Percentiles rank a stretch among this genome's conserved stretches.
Evolutionary conservation across 768 basidiomycete genomes (phyloP).

Genomic region (Terana coerulea): DNA sequence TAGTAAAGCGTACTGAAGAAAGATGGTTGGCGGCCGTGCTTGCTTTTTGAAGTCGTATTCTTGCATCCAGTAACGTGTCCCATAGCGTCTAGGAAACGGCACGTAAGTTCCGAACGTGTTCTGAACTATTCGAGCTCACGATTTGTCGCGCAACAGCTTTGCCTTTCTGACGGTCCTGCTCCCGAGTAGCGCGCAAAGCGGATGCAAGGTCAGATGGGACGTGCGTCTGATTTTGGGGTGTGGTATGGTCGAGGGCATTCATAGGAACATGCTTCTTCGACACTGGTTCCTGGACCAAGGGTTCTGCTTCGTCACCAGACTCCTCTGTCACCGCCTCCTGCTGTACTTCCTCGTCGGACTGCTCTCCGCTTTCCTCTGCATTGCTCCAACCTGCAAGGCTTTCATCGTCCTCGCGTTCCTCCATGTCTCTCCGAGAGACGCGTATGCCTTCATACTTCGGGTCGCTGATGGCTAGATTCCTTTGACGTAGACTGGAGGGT

Average conservation of each 20-base stretch:
- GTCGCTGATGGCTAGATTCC: conserved; percentile 62
- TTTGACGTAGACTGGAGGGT: conserved; percentile 64
- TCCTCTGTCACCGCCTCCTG: conserved; percentile 19
- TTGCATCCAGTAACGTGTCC: conserved; percentile 85
- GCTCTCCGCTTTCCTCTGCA: conserved; percentile 21
- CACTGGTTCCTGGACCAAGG: not conserved
- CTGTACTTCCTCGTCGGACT: conserved; percentile 21
- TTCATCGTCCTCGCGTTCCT: conserved; percentile 36
- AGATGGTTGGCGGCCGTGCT: conserved; percentile 60
- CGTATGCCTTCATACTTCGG: conserved; percentile 76
- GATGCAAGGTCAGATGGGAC: conserved; percentile 39
- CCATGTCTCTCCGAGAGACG: conserved; percentile 55
- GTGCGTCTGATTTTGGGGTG: conserved; percentile 1
- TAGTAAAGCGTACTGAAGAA: conserved; percentile 47
- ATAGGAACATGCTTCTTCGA: not conserved
- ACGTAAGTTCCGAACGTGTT: not conserved
- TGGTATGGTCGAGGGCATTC: not conserved
- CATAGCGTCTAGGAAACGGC: conserved; percentile 58
- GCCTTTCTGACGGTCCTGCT: conserved; percentile 78
- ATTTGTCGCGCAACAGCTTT: conserved; percentile 80
- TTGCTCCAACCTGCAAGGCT: conserved; percentile 5
- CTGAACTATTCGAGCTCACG: conserved; percentile 47
- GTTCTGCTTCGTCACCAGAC: conserved; percentile 17
- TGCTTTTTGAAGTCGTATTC: conserved; percentile 89
- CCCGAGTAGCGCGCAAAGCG: conserved; percentile 53